phyloP scores from a whole-genome alignment of 2,329 filamentous ascomycete species.

The Sporothrix phasma region DNA sequence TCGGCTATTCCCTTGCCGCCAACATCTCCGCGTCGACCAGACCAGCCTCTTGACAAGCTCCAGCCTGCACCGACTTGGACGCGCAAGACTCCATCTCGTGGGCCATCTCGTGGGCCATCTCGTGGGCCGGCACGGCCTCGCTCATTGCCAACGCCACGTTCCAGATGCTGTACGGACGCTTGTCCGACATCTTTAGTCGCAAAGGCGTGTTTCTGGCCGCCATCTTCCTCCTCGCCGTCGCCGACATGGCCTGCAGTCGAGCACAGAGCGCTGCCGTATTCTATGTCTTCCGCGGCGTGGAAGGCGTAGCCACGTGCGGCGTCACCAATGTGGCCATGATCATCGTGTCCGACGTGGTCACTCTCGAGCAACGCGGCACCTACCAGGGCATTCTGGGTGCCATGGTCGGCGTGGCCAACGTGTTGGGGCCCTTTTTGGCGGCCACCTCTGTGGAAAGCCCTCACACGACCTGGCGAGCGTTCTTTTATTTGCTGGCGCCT shows the following conservation, averaged over 20 bases:
- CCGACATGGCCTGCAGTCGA: slow-evolving; percentile 50
- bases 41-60: slow-evolving; percentile 45
- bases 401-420: slow-evolving; percentile 33
- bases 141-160: slow-evolving; percentile 52
- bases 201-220: slow-evolving; percentile 48
- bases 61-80: slow-evolving; percentile 40
- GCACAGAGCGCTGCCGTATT: slow-evolving; percentile 46
- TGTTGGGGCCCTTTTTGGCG: slow-evolving; percentile 35
- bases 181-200: slow-evolving; percentile 52
- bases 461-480: slow-evolving; percentile 32
- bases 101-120: slow-evolving; percentile 50
- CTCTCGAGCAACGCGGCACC: slow-evolving; percentile 48
- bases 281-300: slow-evolving; percentile 50
- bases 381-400: slow-evolving; percentile 37
- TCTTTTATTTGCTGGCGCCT: slow-evolving; percentile 42
- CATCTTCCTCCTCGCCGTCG: slow-evolving; percentile 41
- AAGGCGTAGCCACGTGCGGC: slow-evolving; percentile 53
- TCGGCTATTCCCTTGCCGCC: too few relatives aligned
- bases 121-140: slow-evolving; percentile 44
- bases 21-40: slow-evolving; percentile 48
- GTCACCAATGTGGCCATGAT: slow-evolving; percentile 51
- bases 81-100: slow-evolving; percentile 43
- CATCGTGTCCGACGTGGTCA: slow-evolving; percentile 51
- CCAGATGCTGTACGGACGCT: slow-evolving; percentile 52
- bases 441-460: slow-evolving; percentile 31